phyloP scores from a whole-genome alignment of 495 filamentous ascomycete genomes.

The Oidiodendron maius region DNA sequence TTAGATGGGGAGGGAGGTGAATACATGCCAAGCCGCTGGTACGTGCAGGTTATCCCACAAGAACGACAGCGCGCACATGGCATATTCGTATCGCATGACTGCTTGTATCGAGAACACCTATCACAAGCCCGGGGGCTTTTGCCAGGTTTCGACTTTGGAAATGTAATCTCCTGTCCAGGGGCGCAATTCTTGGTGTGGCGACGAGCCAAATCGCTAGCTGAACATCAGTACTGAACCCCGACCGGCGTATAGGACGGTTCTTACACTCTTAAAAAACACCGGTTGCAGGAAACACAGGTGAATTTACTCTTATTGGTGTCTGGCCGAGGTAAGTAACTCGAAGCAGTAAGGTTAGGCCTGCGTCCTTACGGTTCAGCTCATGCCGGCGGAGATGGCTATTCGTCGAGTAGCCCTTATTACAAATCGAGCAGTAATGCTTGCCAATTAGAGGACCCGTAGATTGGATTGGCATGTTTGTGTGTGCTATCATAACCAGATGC shows the following conservation, averaged over 20 bases:
- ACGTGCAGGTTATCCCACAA: background rate
- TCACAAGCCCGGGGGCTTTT: background rate
- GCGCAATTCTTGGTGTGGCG: background rate
- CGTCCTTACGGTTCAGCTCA: background rate
- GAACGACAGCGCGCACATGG: background rate
- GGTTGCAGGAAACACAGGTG: background rate
- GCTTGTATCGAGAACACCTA: background rate
- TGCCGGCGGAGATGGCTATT: conserved; percentile 2
- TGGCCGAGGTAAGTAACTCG: background rate
- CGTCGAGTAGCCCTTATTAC: background rate
- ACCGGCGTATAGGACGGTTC: background rate
- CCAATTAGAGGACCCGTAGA: background rate
- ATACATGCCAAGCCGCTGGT: background rate
- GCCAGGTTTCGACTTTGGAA: background rate
- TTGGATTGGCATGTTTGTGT: background rate
- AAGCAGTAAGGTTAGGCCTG: background rate
- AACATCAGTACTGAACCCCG: background rate
- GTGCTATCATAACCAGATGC: background rate
- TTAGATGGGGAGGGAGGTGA: background rate
- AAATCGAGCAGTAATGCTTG: background rate
- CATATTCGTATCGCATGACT: background rate
- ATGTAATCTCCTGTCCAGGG: background rate
- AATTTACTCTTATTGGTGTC: background rate
- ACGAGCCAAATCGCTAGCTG: background rate
- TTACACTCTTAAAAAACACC: background rate